Evolutionary conservation across 2,329 filamentous ascomycete species (phyloP), one percentile per base, ranked within the genome.

Genomic region (Exophiala alcalophila): DNA sequence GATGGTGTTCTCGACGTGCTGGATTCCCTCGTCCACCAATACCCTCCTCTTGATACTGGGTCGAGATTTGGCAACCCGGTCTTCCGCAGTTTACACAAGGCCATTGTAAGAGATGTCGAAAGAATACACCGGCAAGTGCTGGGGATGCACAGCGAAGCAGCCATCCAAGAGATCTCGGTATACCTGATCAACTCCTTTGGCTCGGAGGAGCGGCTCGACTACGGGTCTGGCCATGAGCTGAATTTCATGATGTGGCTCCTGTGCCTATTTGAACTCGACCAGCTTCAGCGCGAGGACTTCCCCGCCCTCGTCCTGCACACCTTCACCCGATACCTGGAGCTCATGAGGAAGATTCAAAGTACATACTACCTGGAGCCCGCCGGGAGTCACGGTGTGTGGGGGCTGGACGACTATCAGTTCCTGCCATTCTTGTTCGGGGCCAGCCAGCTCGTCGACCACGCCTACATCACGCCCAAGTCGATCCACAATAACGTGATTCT

Each of bases 341-440:
- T 97, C 42, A 95, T 97, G 89, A 87, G 90, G 40, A 73, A 77
- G 16, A 77, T 97, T 11, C 92, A 98, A 65, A 82, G 81, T 51
- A 87, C 88, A 3, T 98, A 98, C 68, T 98, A 98, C 60, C 81
- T 98, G 36, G 92, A 98, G 60, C 92, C 92, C 2, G 92, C 92
- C 0, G 92, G 92, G 10, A 96, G 91, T 1, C 92, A 98, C 63
- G 92, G 92, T 27, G 92, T 98, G 16, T 98, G 92, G 92, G 92
- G 92, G 12, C 72, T 98, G 2, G 92, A 98, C 59, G 92, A 98
- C 64, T 96, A 98, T 67, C 90, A 94, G 55, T 98, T 98, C 67
- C 71, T 96, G 1, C 92, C 94, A 0, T 98, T 97, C 62, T 77
- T 98, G 9, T 94, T 97, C 52, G 92, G 92, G 14, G 89, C 92